These are phyloP conservation scores for Rehmannia glutinosa DNA, from an alignment of 257 asterid genomes.

Conservation along the genomic window DNA sequence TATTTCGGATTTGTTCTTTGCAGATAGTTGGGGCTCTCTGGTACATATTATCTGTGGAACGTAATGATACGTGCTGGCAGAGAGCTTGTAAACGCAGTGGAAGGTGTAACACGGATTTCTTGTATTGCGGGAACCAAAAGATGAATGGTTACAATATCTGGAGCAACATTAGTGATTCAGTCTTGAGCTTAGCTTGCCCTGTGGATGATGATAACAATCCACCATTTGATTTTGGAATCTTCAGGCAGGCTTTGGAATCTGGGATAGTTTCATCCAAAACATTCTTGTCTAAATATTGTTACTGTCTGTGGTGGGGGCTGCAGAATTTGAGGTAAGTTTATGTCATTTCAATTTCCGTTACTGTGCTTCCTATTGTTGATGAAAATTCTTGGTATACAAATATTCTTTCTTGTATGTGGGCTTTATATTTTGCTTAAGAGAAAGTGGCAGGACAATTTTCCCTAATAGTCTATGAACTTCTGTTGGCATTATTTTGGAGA, in stretches of 20 bases:
- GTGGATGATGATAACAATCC: conserved; percentile 44
- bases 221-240: conserved; percentile 95
- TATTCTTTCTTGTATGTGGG: not conserved
- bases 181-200: conserved; percentile 57
- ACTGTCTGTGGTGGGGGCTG: conserved; percentile 99
- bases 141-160: conserved; percentile 49
- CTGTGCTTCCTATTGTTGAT: no score
- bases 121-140: conserved; percentile 84
- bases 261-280: conserved; percentile 65
- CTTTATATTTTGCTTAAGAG: not conserved
- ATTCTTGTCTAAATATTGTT: conserved; percentile 76
- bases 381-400: not conserved
- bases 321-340: conserved; percentile 97
- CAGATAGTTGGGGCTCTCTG: conserved; percentile 99
- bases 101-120: conserved; percentile 53
- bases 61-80: conserved; percentile 96
- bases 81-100: conserved; percentile 54
- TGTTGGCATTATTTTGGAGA: conserved; percentile 1
- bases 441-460: not conserved
- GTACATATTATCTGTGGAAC: conserved; percentile 95
- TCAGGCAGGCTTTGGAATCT: conserved; percentile 78
- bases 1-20: conserved; percentile 16
- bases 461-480: not conserved
- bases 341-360: no score
- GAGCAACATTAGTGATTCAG: conserved; percentile 49